phyloP scores from a whole-genome alignment of 148 eudicot species.

The Gaultheria prostrata region DNA sequence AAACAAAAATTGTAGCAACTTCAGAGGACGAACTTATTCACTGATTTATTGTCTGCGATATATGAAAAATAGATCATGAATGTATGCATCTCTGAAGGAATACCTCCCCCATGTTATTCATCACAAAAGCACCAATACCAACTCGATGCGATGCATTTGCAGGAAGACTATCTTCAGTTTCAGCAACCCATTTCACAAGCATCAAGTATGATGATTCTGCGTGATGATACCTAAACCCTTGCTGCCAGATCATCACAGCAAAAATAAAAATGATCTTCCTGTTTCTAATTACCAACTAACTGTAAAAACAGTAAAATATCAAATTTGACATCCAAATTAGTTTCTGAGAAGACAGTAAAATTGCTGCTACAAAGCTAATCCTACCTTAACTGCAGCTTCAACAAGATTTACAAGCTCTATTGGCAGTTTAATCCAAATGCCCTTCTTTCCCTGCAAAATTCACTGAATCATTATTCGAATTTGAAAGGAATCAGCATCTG shows the following conservation, averaged over 20 bases:
- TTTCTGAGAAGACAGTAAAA: background rate
- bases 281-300: background rate
- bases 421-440: slow-evolving; percentile 67
- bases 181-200: slow-evolving; percentile 69
- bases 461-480: background rate
- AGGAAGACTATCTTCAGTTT: slow-evolving; percentile 38
- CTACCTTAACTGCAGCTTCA: slow-evolving; percentile 45
- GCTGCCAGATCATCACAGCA: slow-evolving; percentile 33
- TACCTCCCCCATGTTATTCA: slow-evolving; percentile 63
- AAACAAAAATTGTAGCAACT: background rate
- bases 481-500: background rate
- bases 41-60: background rate
- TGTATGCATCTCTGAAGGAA: background rate
- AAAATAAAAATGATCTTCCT: background rate
- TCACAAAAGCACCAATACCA: slow-evolving; percentile 68
- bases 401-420: slow-evolving; percentile 60
- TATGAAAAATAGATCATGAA: background rate
- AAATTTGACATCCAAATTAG: background rate
- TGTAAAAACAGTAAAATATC: background rate
- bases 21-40: background rate
- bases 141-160: slow-evolving; percentile 66
- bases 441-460: slow-evolving; percentile 57
- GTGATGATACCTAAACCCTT: slow-evolving; percentile 78
- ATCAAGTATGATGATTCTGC: slow-evolving; percentile 69
- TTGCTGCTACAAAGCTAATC: background rate